Conservation (phyloP, 2,329 filamentous ascomycete genomes). For the Trichoderma sp. region DNA sequence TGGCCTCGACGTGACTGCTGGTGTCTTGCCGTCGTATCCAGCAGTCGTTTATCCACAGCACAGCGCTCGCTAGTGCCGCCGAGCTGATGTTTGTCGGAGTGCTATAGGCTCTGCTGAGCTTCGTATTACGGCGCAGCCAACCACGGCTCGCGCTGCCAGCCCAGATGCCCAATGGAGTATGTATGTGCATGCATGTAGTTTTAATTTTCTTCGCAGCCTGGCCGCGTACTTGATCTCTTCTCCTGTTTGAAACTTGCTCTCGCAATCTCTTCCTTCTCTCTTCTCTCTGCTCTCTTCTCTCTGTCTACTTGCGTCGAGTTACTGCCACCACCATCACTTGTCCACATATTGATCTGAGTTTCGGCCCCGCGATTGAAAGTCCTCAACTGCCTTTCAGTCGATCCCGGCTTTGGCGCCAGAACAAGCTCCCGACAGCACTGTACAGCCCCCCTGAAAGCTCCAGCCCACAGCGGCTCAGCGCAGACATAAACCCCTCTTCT, state of each 20-base stretch:
- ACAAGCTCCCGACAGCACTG: conserved; percentile 8
- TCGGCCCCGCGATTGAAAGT: neutral
- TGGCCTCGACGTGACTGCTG: neutral
- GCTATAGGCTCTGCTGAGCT: neutral
- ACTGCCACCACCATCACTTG: neutral
- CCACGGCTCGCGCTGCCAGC: neutral
- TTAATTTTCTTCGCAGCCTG: neutral
- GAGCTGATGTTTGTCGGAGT: conserved; percentile 6
- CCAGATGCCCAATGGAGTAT: neutral
- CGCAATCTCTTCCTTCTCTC: neutral
- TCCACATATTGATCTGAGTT: neutral
- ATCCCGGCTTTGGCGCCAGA: neutral
- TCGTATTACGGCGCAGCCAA: conserved; percentile 14
- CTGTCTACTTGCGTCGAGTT: neutral
- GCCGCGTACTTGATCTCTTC: conserved; percentile 6
- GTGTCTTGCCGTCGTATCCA: conserved; percentile 8
- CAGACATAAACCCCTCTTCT: conserved; percentile 18
- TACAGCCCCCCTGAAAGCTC: conserved; percentile 1
- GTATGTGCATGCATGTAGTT: neutral
- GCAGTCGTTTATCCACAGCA: neutral
- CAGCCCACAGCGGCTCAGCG: conserved; percentile 9
- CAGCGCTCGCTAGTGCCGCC: conserved; percentile 13
- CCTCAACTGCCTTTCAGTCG: neutral
- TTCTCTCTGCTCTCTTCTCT: neutral
- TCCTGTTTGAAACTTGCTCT: neutral